Evolutionary conservation across 192 early-diverging fungal genomes (phyloP).

Genomic region (Rhizophagus clarus): DNA sequence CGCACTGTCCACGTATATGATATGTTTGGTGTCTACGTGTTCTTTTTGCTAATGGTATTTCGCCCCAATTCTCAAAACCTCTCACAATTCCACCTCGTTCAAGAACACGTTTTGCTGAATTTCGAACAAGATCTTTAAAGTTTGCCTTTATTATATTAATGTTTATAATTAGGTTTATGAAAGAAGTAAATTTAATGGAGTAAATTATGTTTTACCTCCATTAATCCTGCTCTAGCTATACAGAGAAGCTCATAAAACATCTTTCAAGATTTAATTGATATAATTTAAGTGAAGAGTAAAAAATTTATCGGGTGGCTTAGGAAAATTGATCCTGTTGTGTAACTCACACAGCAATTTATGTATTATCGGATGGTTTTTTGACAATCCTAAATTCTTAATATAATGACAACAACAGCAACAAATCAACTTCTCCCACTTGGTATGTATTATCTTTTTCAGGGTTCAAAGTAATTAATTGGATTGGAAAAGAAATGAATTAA

Average conservation of each 20-base stretch:
- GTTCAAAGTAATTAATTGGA: background rate
- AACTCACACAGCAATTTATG: no score
- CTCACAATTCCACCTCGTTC: conserved; percentile 87
- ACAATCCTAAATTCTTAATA: background rate
- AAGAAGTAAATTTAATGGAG: background rate
- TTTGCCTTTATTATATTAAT: conserved; percentile 48
- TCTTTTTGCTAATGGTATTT: conserved; percentile 75
- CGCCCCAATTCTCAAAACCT: conserved; percentile 75
- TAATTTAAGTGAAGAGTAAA: no score
- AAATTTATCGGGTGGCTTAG: no score
- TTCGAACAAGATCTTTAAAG: conserved; percentile 72
- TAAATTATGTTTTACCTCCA: conserved; percentile 19
- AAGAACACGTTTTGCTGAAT: conserved; percentile 75
- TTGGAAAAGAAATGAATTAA: no score
- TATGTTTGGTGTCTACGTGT: conserved; percentile 90
- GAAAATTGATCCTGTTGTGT: no score
- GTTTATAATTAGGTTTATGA: background rate
- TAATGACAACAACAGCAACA: background rate
- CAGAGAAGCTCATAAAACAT: conserved; percentile 14
- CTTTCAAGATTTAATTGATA: background rate
- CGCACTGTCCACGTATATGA: conserved; percentile 65
- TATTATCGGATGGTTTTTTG: background rate
- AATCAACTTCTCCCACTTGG: conserved; percentile 21
- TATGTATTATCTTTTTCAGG: background rate
- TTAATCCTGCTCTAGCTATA: background rate